These are phyloP conservation scores for Candida tetrigidarum DNA, from an alignment of 1,139 yeast species.

Conservation along the genomic window DNA sequence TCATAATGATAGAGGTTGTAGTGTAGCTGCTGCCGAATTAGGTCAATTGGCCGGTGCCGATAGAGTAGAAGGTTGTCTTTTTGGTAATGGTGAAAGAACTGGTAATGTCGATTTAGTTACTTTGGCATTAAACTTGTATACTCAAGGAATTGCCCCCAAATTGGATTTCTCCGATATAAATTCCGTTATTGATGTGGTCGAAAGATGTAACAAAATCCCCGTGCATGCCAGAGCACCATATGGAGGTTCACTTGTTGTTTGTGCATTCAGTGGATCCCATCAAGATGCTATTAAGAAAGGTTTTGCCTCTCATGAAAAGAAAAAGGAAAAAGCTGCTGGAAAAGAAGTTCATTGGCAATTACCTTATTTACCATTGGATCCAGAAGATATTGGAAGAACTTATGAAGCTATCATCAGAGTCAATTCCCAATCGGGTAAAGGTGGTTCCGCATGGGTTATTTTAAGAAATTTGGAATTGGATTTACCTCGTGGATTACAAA, in stretches of 20 bases:
- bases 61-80: constrained; percentile 54
- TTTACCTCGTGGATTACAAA: constrained; percentile 51
- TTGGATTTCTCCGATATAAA: constrained; percentile 49
- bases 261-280: constrained; percentile 55
- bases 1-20: constrained; percentile 55
- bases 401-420: constrained; percentile 57
- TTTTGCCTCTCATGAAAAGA: constrained; percentile 34
- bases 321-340: constrained; percentile 29
- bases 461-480: constrained; percentile 51
- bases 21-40: constrained; percentile 54
- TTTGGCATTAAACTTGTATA: constrained; percentile 51
- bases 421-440: constrained; percentile 55
- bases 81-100: constrained; percentile 55
- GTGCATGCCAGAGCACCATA: constrained; percentile 55
- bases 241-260: constrained; percentile 52
- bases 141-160: constrained; percentile 49
- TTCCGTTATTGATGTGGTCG: constrained; percentile 44
- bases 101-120: constrained; percentile 55
- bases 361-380: constrained; percentile 55
- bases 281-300: constrained; percentile 58
- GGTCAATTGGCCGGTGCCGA: constrained; percentile 56
- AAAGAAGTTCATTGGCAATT: constrained; percentile 39
- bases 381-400: constrained; percentile 52
- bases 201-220: constrained; percentile 51
- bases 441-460: constrained; percentile 56